Evolutionary conservation across 2,329 filamentous ascomycete species (phyloP).

Genomic region (Arthrinium phaeospermum): DNA sequence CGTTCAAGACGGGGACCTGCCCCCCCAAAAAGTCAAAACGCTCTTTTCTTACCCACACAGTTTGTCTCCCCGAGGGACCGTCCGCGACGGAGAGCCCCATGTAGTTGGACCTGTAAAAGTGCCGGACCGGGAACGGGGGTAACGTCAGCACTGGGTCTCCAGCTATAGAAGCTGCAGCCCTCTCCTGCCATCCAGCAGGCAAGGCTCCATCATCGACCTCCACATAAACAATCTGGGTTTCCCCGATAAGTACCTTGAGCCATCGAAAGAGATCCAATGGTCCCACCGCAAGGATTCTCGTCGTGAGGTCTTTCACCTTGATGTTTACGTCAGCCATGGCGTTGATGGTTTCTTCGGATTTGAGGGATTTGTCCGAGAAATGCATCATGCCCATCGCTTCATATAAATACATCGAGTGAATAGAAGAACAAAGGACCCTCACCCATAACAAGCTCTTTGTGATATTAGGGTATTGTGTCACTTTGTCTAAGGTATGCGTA

Average conservation of each 20-base stretch:
- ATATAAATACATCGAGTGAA: not conserved
- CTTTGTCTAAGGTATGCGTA: not conserved
- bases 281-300: not conserved
- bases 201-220: not conserved
- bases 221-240: not conserved
- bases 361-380: not conserved
- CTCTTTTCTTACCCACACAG: not conserved
- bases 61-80: not conserved
- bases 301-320: not conserved
- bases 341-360: not conserved
- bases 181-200: not conserved
- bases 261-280: not conserved
- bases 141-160: not conserved
- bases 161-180: not conserved
- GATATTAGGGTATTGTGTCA: not conserved
- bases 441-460: not conserved
- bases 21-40: not conserved
- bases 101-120: too few relatives aligned
- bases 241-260: not conserved
- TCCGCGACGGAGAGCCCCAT: too few relatives aligned
- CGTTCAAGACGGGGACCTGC: not conserved
- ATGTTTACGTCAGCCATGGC: not conserved
- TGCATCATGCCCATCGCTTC: not conserved
- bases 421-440: not conserved
- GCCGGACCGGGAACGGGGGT: not conserved